These are phyloP conservation scores for Aspergillus brasiliensis DNA, from an alignment of 2,329 filamentous ascomycete genomes.

Conservation along the genomic window DNA sequence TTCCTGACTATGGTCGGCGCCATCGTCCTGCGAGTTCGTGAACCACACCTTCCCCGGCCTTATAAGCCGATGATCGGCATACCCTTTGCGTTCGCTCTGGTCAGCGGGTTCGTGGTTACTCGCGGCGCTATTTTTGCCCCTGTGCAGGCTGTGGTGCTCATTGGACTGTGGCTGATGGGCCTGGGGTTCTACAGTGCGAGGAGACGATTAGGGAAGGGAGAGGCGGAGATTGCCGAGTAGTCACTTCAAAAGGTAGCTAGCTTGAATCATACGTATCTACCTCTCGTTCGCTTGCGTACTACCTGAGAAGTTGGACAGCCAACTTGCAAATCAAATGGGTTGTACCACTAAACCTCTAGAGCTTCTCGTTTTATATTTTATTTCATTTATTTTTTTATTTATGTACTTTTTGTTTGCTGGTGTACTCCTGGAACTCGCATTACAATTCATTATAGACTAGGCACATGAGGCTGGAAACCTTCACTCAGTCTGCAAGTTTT, in stretches of 20 bases:
- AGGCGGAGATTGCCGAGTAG: too few species aligned
- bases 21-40: conserved; percentile 15
- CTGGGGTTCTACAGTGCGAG: conserved; percentile 9
- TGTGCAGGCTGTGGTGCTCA: conserved; percentile 9
- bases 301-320: background rate
- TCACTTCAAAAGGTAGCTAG: too few species aligned
- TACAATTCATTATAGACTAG: too few species aligned
- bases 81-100: conserved; percentile 10
- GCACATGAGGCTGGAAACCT: too few species aligned
- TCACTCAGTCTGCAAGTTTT: too few species aligned
- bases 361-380: too few species aligned
- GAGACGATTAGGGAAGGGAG: background rate
- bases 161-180: conserved; percentile 14
- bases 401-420: background rate
- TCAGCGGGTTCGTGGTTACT: conserved; percentile 14
- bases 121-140: conserved; percentile 17
- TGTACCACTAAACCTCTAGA: background rate
- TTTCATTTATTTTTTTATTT: too few species aligned
- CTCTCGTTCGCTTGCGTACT: too few species aligned
- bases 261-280: too few species aligned
- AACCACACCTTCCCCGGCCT: conserved; percentile 14
- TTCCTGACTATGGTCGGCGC: conserved; percentile 18
- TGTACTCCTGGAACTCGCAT: background rate
- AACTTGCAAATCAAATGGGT: background rate
- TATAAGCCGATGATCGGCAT: conserved; percentile 16